Conservation (phyloP, 306 rosid genomes). For the apple (Malus domestica) region DNA sequence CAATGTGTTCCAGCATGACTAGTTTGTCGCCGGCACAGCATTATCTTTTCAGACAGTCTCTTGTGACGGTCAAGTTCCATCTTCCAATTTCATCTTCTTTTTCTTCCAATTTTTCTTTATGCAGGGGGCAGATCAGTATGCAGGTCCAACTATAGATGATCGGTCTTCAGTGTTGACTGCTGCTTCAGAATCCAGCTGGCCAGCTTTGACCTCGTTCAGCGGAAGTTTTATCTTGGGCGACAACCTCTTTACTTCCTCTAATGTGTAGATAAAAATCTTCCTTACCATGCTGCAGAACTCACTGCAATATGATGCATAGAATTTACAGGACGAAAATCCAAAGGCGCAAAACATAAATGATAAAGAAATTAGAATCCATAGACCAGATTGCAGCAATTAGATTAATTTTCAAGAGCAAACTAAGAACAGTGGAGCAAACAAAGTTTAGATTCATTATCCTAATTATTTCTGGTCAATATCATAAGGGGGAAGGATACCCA, state of each 20-base stretch:
- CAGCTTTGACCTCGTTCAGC: conserved; percentile 39
- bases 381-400: too few relatives aligned
- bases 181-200: conserved; percentile 54
- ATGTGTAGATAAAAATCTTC: conserved; percentile 87
- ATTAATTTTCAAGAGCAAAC: too few relatives aligned
- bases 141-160: conserved; percentile 62
- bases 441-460: background rate
- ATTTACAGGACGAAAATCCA: background rate
- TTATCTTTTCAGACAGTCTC: conserved; percentile 10
- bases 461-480: background rate
- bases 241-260: conserved; percentile 83
- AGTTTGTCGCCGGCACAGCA: background rate
- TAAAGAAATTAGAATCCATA: too few relatives aligned
- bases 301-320: conserved; percentile 42
- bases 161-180: conserved; percentile 66
- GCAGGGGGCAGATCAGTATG: conserved; percentile 38
- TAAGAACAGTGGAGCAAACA: too few relatives aligned
- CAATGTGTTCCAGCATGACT: conserved; percentile 1
- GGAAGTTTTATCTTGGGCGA: conserved; percentile 73
- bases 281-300: conserved; percentile 89
- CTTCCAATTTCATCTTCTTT: conserved; percentile 14
- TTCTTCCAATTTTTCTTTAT: conserved; percentile 25
- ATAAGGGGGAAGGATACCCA: background rate
- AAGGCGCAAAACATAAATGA: background rate
- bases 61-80: background rate